Evolutionary conservation across 2,329 filamentous ascomycete genomes (phyloP).

Genomic region (Xenosphaeropsis pyriputrescens): DNA sequence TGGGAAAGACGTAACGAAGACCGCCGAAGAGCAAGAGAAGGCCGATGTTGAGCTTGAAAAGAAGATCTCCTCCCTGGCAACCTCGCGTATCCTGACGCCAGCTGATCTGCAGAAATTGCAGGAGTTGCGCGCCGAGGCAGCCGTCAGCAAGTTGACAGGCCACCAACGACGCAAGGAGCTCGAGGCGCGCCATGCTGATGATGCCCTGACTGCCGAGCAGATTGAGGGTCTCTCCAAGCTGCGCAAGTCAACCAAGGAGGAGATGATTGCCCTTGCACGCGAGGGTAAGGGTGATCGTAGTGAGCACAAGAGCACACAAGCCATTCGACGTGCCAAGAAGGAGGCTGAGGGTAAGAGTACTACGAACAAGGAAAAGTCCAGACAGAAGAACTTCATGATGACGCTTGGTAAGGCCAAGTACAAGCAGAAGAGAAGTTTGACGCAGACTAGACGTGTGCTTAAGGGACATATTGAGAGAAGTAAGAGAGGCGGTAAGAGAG

Average conservation of each 20-base stretch:
- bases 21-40: constrained; percentile 25
- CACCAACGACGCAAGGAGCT: constrained; percentile 23
- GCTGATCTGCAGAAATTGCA: constrained; percentile 91
- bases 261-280: constrained; percentile 69
- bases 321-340: constrained; percentile 77
- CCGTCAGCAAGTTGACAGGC: constrained; percentile 48
- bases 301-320: constrained; percentile 76
- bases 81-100: constrained; percentile 83
- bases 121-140: constrained; percentile 65
- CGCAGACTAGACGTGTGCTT: constrained; percentile 69
- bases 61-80: constrained; percentile 63
- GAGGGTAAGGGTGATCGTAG: constrained; percentile 66
- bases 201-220: constrained; percentile 77
- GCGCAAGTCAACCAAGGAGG: constrained; percentile 77
- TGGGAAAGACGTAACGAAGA: constrained; percentile 13
- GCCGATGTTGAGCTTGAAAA: constrained; percentile 24
- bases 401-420: constrained; percentile 89
- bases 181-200: constrained; percentile 58
- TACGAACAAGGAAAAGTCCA: constrained; percentile 91
- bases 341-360: constrained; percentile 82
- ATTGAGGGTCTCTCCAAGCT: constrained; percentile 78
- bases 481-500: constrained; percentile 71
- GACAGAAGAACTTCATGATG: constrained; percentile 99
- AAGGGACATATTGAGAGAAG: constrained; percentile 69
- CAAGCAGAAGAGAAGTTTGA: constrained; percentile 89